These are phyloP conservation scores for Aspergillus bertholletiae DNA, from an alignment of 495 filamentous ascomycete genomes.

Conservation along the genomic window DNA sequence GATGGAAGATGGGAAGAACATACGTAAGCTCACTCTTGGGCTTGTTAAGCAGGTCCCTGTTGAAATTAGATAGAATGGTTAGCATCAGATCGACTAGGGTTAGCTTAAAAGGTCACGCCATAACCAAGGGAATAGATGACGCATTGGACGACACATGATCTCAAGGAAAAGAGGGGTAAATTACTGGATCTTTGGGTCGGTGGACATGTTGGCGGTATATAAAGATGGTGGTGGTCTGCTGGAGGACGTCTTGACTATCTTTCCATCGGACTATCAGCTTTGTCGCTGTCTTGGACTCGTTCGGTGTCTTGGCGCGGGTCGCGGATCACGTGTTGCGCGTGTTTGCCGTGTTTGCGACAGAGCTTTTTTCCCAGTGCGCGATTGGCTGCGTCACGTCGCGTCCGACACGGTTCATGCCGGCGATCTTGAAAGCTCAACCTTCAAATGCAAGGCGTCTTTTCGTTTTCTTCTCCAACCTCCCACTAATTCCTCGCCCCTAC, in stretches of 20 bases:
- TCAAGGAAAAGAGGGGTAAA: conserved; percentile 16
- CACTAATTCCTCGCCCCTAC: conserved; percentile 7
- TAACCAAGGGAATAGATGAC: conserved; percentile 13
- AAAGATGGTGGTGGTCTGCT: conserved; percentile 6
- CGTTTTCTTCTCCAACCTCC: conserved; percentile 23
- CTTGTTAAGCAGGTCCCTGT: conserved; percentile 77
- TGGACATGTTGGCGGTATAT: conserved; percentile 55
- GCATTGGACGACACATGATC: conserved; percentile 12
- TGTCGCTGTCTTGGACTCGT: too few species aligned
- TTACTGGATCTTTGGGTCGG: conserved; percentile 77
- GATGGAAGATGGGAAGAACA: conserved; percentile 25
- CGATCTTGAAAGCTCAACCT: conserved; percentile 32
- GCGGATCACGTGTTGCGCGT: conserved; percentile 21
- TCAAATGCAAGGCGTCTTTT: conserved; percentile 37
- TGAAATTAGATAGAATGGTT: conserved; percentile 10
- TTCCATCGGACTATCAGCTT: not conserved
- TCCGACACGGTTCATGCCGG: conserved; percentile 34
- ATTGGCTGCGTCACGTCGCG: conserved; percentile 50
- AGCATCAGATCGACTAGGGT: conserved; percentile 21
- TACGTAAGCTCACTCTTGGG: conserved; percentile 79
- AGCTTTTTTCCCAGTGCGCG: conserved; percentile 19
- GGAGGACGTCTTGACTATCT: not conserved
- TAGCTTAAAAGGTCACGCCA: not conserved
- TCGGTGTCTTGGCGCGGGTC: conserved; percentile 7
- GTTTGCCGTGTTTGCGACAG: conserved; percentile 18